Conservation (phyloP, 257 asterid genomes). For the Parsonsia alboflavescens region DNA sequence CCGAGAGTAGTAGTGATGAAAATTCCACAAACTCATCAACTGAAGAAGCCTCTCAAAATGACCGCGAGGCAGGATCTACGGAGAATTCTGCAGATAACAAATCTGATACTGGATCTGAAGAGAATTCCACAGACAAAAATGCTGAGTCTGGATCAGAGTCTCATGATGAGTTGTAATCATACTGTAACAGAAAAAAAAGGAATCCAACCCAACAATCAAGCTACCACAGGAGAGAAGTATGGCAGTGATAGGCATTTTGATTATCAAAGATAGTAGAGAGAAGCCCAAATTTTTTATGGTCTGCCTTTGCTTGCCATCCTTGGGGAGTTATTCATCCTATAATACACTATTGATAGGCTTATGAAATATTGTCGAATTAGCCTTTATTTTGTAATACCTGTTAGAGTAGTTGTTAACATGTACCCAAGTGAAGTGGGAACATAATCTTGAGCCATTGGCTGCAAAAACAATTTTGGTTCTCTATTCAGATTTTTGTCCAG, state of each 20-base stretch:
- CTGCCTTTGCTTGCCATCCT: slow-evolving; percentile 22
- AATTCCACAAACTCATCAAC: slow-evolving; percentile 34
- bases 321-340: slow-evolving; percentile 11
- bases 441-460: slow-evolving; percentile 27
- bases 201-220: slow-evolving; percentile 21
- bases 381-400: slow-evolving; percentile 17
- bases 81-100: slow-evolving; percentile 30
- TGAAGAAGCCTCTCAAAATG: slow-evolving; percentile 55
- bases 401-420: slow-evolving; percentile 27
- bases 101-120: slow-evolving; percentile 33
- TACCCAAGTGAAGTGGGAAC: slow-evolving; percentile 15
- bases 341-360: slow-evolving; percentile 14
- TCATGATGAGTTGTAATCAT: slow-evolving; percentile 81
- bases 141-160: slow-evolving; percentile 30
- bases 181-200: slow-evolving; percentile 1
- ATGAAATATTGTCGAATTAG: slow-evolving; percentile 15
- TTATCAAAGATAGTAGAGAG: slow-evolving; percentile 7
- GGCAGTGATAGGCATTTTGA: slow-evolving; percentile 16
- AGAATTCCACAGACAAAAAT: slow-evolving; percentile 26
- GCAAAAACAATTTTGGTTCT: slow-evolving; percentile 29
- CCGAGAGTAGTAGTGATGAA: slow-evolving; percentile 34
- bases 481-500: neutral
- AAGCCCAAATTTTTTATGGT: slow-evolving; percentile 43
- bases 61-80: slow-evolving; percentile 34
- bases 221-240: slow-evolving; percentile 19